Base-by-base conservation (phyloP, 768 basidiomycete genomes). In the Mycena latifolia region DNA sequence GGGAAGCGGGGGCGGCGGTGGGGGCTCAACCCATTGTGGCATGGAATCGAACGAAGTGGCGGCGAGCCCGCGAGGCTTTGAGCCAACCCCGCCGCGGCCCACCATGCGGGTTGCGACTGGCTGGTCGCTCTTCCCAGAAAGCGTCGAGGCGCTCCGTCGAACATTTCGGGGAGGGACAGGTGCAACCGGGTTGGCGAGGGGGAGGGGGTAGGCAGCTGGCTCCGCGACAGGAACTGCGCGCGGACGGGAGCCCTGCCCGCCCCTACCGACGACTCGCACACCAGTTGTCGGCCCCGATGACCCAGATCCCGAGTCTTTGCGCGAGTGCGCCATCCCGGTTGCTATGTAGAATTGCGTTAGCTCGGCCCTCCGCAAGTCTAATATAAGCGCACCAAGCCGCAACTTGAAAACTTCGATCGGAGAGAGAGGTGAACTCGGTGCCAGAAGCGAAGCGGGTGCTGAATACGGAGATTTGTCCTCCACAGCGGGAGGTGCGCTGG, bases 181-280 rank as follows among this genome's bases (percentile, higher is more conserved):
- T 3, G 15, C 37, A 11, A 33, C 31, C 31, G 31, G 31, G 37
- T 35, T 5, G 37, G 5, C 8, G 37, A 5, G 37, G 37, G 15
- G 14, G 37, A 5, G 17, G 37, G 17, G 8, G 8, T 39, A 39
- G 10, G 15, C 37, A 33, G 37, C 15, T 20, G 20, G n/a, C 20
- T 7, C 8, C 8, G 33, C 33, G 33, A 35, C 8, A 6, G 33
- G 33, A 14, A 67, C 56, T 0, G 50, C 46, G 24, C 66, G 61
- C 6, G 57, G 46, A 10, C 66, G 66, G n/a, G 66, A 67, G 0
- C 66, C 66, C n/a, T 55, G 50, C 25, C 66, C 66, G n/a, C 66
- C 66, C 10, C 66, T 52, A 0, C 66, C 66, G 11, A 58, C 61
- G 18, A 67, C 66, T 10, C 66, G 66, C 22, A 67, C 56, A 15